phyloP scores from a whole-genome alignment of 805 yeast genomes.

The Metschnikowia rubicola region DNA sequence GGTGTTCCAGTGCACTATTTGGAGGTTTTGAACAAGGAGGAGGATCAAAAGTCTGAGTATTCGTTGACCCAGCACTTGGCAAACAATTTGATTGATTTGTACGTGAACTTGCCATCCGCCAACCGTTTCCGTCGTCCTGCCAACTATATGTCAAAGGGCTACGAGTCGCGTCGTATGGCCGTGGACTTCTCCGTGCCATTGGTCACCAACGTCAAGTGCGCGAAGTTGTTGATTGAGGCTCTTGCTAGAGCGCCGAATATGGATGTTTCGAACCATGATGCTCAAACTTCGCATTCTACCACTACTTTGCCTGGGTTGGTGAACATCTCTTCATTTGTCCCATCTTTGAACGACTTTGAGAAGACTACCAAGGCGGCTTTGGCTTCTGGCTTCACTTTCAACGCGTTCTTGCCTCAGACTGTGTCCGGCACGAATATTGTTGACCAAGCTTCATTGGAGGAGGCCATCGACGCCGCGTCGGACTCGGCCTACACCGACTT shows the following conservation, averaged over 20 bases:
- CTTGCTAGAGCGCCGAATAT: constrained; percentile 65
- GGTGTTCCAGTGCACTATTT: constrained; percentile 90
- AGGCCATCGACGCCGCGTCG: constrained; percentile 56
- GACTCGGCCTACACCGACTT: constrained; percentile 75
- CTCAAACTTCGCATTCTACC: constrained; percentile 86
- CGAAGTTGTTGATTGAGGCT: constrained; percentile 95
- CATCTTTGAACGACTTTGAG: constrained; percentile 66
- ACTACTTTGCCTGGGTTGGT: constrained; percentile 82
- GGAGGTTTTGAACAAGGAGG: constrained; percentile 75
- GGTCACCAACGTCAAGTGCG: constrained; percentile 96
- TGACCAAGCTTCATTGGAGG: constrained; percentile 61
- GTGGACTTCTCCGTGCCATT: constrained; percentile 97
- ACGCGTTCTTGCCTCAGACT: constrained; percentile 73
- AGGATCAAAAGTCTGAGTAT: constrained; percentile 85
- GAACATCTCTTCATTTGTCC: constrained; percentile 75
- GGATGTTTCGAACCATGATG: constrained; percentile 73
- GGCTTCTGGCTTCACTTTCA: constrained; percentile 85
- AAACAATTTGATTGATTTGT: constrained; percentile 91
- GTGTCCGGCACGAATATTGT: constrained; percentile 58
- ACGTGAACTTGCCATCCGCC: constrained; percentile 93
- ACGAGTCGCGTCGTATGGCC: constrained; percentile 98
- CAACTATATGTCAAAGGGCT: constrained; percentile 94
- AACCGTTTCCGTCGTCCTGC: constrained; percentile 99
- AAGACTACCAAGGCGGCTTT: constrained; percentile 66
- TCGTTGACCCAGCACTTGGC: constrained; percentile 96